A percentile compares a stretch with the other conserved stretches of the same genome.
Conservation (phyloP, 805 yeast species). For the Pichia nanzhaoensis region DNA sequence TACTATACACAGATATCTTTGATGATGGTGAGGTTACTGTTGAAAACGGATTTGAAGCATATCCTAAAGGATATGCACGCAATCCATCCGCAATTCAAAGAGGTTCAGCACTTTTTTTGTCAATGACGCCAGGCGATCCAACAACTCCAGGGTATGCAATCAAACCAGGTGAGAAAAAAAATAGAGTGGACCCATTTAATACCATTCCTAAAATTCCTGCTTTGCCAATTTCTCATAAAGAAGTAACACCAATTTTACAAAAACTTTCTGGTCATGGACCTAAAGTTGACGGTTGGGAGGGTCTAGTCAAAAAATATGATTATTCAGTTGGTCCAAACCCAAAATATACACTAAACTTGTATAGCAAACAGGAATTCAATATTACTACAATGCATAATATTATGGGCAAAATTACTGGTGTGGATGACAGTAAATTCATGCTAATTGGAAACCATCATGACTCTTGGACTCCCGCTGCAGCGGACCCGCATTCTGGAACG, state of each 20-base stretch:
- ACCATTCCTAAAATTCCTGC: slow-evolving; percentile 63
- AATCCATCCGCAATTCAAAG: slow-evolving; percentile 72
- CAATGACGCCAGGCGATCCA: slow-evolving; percentile 69
- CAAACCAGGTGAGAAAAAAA: slow-evolving; percentile 46
- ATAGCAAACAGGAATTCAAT: slow-evolving; percentile 54
- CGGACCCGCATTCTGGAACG: slow-evolving; percentile 73
- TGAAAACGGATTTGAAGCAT: slow-evolving; percentile 53
- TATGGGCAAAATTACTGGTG: slow-evolving; percentile 55
- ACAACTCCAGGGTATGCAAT: slow-evolving; percentile 66
- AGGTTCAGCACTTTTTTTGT: slow-evolving; percentile 62
- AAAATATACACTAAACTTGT: slow-evolving; percentile 42
- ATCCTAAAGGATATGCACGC: slow-evolving; percentile 73
- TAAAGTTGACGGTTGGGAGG: slow-evolving; percentile 27
- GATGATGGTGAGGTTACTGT: slow-evolving; percentile 51
- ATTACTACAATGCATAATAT: slow-evolving; percentile 58
- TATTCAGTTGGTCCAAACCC: slow-evolving; percentile 34
- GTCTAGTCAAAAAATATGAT: slow-evolving; percentile 32
- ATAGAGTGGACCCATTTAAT: slow-evolving; percentile 42
- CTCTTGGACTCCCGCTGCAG: slow-evolving; percentile 76
- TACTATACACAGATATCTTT: slow-evolving; percentile 64
- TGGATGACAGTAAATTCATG: slow-evolving; percentile 43
- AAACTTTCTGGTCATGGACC: slow-evolving; percentile 54
- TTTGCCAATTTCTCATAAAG: slow-evolving; percentile 59
- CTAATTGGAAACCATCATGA: slow-evolving; percentile 74
- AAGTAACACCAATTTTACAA: slow-evolving; percentile 55